Percentiles rank a stretch among this genome's conserved stretches.
phyloP scores from a whole-genome alignment of 75 land plant genomes.

The Larix kaempferi region DNA sequence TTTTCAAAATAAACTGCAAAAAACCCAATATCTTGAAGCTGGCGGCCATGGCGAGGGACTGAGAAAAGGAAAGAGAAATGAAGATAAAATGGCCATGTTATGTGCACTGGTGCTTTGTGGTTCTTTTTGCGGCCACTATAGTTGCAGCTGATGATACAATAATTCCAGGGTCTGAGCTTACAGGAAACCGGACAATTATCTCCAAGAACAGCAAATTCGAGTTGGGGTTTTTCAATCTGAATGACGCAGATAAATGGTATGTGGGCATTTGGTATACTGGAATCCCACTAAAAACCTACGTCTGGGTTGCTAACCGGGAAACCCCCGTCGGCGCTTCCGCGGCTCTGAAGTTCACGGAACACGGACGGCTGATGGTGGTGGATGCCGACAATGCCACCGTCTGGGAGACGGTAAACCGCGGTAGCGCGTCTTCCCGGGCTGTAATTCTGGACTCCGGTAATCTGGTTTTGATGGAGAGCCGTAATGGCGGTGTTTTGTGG shows the following conservation, averaged over 20 bases:
- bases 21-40: too few species aligned
- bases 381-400: constrained; percentile 1
- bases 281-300: neutral
- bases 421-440: neutral
- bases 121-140: too few species aligned
- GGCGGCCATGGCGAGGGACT: too few species aligned
- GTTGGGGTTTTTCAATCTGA: constrained; percentile 26
- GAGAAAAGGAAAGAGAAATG: too few species aligned
- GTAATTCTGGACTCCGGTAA: constrained; percentile 18
- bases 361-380: constrained; percentile 11
- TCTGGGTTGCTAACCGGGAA: constrained; percentile 42
- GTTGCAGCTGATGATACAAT: too few species aligned
- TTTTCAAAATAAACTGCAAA: too few species aligned
- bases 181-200: constrained; percentile 15
- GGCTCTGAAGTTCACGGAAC: constrained; percentile 17
- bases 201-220: constrained; percentile 27
- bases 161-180: too few species aligned
- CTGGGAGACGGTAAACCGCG: neutral
- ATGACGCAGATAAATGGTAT: constrained; percentile 10
- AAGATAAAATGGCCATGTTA: too few species aligned
- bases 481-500: constrained; percentile 2
- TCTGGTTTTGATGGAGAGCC: constrained; percentile 2
- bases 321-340: constrained; percentile 8
- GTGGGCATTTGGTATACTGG: constrained; percentile 30
- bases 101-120: too few species aligned